These are phyloP conservation scores for Cercospora sp. DNA, from an alignment of 2,329 filamentous ascomycete genomes.

Conservation along the genomic window DNA sequence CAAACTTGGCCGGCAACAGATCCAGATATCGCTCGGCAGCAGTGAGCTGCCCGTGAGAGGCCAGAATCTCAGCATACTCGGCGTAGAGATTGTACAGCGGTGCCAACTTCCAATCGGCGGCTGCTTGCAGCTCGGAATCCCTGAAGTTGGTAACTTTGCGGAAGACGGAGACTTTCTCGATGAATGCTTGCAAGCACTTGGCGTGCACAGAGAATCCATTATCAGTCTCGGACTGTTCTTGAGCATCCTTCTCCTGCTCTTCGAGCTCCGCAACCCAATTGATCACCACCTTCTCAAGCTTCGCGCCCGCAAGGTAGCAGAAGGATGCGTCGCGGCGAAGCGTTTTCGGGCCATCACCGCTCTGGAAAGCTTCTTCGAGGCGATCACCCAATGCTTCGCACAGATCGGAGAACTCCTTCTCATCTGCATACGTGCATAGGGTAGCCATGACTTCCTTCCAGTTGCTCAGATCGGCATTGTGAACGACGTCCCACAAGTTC, in stretches of 20 bases:
- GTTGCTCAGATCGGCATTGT: slow-evolving; percentile 87
- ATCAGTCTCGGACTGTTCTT: slow-evolving; percentile 61
- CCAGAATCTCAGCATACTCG: slow-evolving; percentile 94
- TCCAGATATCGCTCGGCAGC: slow-evolving; percentile 90
- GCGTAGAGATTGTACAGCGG: slow-evolving; percentile 91
- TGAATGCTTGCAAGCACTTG: slow-evolving; percentile 82
- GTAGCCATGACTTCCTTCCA: slow-evolving; percentile 98
- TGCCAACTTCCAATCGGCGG: slow-evolving; percentile 83
- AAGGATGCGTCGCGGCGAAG: slow-evolving; percentile 86
- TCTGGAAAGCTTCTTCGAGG: slow-evolving; percentile 67
- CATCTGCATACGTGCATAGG: slow-evolving; percentile 90
- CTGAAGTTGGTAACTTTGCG: slow-evolving; percentile 88
- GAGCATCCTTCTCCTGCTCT: slow-evolving; percentile 73
- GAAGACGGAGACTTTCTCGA: slow-evolving; percentile 98
- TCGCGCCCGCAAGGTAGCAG: slow-evolving; percentile 93
- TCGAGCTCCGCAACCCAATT: slow-evolving; percentile 92
- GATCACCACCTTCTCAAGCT: slow-evolving; percentile 91
- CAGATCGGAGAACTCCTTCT: slow-evolving; percentile 87
- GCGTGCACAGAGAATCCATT: slow-evolving; percentile 92
- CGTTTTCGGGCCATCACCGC: slow-evolving; percentile 51
- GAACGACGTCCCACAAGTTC: slow-evolving; percentile 96
- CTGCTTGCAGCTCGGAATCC: slow-evolving; percentile 70
- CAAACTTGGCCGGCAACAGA: slow-evolving; percentile 78
- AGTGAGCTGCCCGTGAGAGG: slow-evolving; percentile 80
- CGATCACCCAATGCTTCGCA: slow-evolving; percentile 94